These are phyloP conservation scores for Zalaria sp. DNA, from an alignment of 2,329 filamentous ascomycete genomes.

Conservation along the genomic window DNA sequence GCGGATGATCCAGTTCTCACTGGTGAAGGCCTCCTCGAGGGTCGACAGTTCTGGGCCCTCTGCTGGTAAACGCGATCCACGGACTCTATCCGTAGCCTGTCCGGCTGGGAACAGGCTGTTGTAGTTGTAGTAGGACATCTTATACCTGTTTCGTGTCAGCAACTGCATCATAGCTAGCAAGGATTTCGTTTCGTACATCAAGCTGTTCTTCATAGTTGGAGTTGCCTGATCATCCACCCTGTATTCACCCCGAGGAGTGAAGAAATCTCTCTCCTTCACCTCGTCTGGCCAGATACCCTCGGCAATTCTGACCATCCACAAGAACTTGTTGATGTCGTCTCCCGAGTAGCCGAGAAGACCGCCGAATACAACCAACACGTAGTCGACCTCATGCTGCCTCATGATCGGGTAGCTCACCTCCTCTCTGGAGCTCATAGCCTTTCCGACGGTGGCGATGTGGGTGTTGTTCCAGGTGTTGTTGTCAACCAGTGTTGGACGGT, in stretches of 20 bases:
- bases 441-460: slow-evolving; percentile 96
- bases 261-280: slow-evolving; percentile 92
- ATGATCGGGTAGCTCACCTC: slow-evolving; percentile 98
- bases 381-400: slow-evolving; percentile 96
- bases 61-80: slow-evolving; percentile 65
- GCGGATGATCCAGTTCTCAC: slow-evolving; percentile 99
- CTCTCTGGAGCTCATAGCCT: slow-evolving; percentile 94
- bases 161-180: neutral
- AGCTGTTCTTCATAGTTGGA: slow-evolving; percentile 95
- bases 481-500: slow-evolving; percentile 90
- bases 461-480: slow-evolving; percentile 99
- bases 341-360: slow-evolving; percentile 93
- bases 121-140: slow-evolving; percentile 99
- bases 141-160: slow-evolving; percentile 58
- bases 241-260: slow-evolving; percentile 88
- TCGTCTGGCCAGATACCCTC: slow-evolving; percentile 99
- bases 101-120: slow-evolving; percentile 79
- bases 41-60: slow-evolving; percentile 75
- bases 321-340: slow-evolving; percentile 98
- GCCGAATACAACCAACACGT: slow-evolving; percentile 94
- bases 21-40: slow-evolving; percentile 93
- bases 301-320: slow-evolving; percentile 99
- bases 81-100: slow-evolving; percentile 82
- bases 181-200: slow-evolving; percentile 58
- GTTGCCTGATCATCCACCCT: slow-evolving; percentile 86